Percentiles rank a stretch among this genome's conserved stretches.
Evolutionary conservation across 2,329 filamentous ascomycete species (phyloP).

Genomic region (Diaporthe amygdali): DNA sequence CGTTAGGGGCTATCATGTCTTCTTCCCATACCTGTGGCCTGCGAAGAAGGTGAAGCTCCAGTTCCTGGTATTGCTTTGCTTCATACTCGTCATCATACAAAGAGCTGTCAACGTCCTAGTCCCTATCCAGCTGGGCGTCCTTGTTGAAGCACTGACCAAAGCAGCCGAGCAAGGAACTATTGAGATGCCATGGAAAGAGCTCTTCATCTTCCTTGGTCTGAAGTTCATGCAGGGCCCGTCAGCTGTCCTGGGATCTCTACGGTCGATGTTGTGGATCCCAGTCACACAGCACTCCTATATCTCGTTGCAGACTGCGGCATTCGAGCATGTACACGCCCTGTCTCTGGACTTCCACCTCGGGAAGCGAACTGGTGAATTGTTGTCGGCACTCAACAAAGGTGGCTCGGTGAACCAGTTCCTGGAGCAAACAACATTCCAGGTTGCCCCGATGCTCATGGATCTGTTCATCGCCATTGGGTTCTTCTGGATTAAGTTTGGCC

Average conservation of each 20-base stretch:
- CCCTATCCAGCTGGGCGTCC: slow-evolving; percentile 77
- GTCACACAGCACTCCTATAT: slow-evolving; percentile 97
- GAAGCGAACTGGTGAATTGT: slow-evolving; percentile 94
- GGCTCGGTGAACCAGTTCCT: slow-evolving; percentile 96
- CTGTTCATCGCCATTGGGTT: slow-evolving; percentile 83
- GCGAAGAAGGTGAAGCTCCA: slow-evolving; percentile 77
- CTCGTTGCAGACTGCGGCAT: slow-evolving; percentile 90
- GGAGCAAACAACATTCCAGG: slow-evolving; percentile 94
- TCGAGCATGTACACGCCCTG: slow-evolving; percentile 94
- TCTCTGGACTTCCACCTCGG: slow-evolving; percentile 96
- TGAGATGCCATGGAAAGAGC: slow-evolving; percentile 73
- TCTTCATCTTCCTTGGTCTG: slow-evolving; percentile 77
- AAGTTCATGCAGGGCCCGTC: slow-evolving; percentile 87
- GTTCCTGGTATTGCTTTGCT: slow-evolving; percentile 80
- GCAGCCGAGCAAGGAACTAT: slow-evolving; percentile 46
- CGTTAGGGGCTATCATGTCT: slow-evolving; percentile 86
- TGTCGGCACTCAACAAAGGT: slow-evolving; percentile 95
- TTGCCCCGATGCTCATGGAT: slow-evolving; percentile 93
- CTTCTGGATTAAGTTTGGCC: slow-evolving; percentile 80
- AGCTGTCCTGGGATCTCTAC: slow-evolving; percentile 81
- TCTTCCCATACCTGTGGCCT: slow-evolving; percentile 97
- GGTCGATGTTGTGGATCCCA: slow-evolving; percentile 91
- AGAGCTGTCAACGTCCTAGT: slow-evolving; percentile 86
- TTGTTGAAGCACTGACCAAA: slow-evolving; percentile 74
- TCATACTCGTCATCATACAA: slow-evolving; percentile 79